Base-by-base conservation (phyloP, 441 rosid species). In the Theobroma grandiflorum region DNA sequence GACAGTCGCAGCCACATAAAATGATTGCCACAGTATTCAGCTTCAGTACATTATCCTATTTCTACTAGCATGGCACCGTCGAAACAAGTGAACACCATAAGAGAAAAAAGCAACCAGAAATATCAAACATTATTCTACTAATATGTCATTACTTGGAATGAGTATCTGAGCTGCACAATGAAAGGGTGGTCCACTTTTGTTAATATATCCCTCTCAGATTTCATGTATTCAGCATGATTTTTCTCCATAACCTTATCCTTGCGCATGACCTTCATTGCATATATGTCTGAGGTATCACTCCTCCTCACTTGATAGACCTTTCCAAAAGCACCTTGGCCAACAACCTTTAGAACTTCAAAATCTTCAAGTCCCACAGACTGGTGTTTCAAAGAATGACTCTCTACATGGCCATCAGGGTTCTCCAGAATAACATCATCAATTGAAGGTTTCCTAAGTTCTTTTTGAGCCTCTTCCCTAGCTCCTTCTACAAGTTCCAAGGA, bases 211-310 rank as follows among this genome's bases (percentile, higher is more conserved):
- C 97, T 94, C 84, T 97, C 99, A 37, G 96, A 93, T 88, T 91
- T 95, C 99, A 94, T 97, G 88, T 95, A 97, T 68, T 90, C 98
- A 1, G 92, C 95, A 47, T 94, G 98, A 88, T 97, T 91, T 87
- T 90, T 92, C 90, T 97, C 98, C 91, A 96, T 88, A 18, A 96
- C 91, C 78, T 84, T 91, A 82, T 96, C 99, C 91, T 96, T 96
- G 65, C 99, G 85, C 98, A 96, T 92, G 79, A 96, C 99, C 89
- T 96, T 96, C 99, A 96, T 96, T 1, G 99, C 99, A 64, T 82
- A 93, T 76, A 96, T 95, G 83, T 95, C 98, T 12, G 93, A 87
- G 3, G 96, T 91, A 63, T 88, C 92, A 82, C 84, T 93, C 75
- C 89, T 91, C 90, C 93, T 93, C 79, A 95, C 99, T 83, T 96